phyloP scores from a whole-genome alignment of 495 filamentous ascomycete genomes.

The Clavariopsis aquatica region DNA sequence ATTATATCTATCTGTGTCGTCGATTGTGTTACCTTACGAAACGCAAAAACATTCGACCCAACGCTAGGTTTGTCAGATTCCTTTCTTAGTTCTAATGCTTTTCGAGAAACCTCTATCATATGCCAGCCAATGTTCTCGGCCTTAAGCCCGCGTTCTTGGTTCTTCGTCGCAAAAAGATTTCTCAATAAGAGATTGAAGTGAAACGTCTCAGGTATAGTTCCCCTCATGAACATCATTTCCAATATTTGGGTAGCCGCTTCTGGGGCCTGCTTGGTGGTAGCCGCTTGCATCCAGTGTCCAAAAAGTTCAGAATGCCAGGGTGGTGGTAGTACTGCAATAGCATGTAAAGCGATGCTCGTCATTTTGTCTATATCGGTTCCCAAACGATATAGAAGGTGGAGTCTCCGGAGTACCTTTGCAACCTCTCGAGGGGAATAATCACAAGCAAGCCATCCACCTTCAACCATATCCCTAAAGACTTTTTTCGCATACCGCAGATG shows the following conservation, averaged over 20 bases:
- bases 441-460: slow-evolving; percentile 9
- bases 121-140: slow-evolving; percentile 33
- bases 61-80: no score
- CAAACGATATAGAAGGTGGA: slow-evolving; percentile 27
- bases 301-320: slow-evolving; percentile 28
- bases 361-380: slow-evolving; percentile 24
- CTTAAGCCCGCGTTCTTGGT: slow-evolving; percentile 11
- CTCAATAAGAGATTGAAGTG: slow-evolving; percentile 35
- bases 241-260: slow-evolving; percentile 26
- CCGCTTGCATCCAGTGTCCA: slow-evolving; percentile 27
- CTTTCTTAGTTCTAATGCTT: neutral
- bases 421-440: neutral
- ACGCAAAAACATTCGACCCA: no score
- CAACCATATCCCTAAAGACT: slow-evolving; percentile 33
- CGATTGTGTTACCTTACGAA: neutral
- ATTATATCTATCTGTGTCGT: neutral
- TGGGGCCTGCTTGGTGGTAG: slow-evolving; percentile 13
- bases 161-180: slow-evolving; percentile 20
- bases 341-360: slow-evolving; percentile 25
- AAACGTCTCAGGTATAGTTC: slow-evolving; percentile 21
- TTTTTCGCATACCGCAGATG: slow-evolving; percentile 14
- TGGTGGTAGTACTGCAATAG: slow-evolving; percentile 20
- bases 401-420: slow-evolving; percentile 8
- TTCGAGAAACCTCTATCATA: slow-evolving; percentile 22
- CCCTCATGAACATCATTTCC: slow-evolving; percentile 35